Percentiles rank a stretch among this genome's conserved stretches.
phyloP scores from a whole-genome alignment of 1,284 basidiomycete genomes.

The Pisolithus thermaeus region DNA sequence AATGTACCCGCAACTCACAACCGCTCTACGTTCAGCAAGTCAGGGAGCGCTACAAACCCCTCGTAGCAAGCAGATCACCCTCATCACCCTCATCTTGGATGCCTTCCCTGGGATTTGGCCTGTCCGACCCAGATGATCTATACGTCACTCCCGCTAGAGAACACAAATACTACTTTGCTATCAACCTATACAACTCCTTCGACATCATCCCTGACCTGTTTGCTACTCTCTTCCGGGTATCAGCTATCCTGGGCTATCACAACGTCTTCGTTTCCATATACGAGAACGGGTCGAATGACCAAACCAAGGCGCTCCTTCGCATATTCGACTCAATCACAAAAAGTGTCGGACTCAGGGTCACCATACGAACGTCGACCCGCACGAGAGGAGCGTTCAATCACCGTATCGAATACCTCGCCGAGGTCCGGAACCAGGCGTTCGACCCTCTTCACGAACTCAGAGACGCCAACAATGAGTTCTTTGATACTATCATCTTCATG shows the following conservation, averaged over 20 bases:
- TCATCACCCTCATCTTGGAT: slow-evolving; percentile 57
- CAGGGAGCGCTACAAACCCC: slow-evolving; percentile 72
- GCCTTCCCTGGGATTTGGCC: slow-evolving; percentile 40
- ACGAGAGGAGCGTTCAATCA: slow-evolving; percentile 95
- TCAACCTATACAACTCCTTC: slow-evolving; percentile 98
- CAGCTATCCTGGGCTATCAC: slow-evolving; percentile 87
- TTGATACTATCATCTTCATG: slow-evolving; percentile 96
- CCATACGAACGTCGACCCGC: slow-evolving; percentile 85
- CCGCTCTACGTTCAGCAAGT: slow-evolving; percentile 81
- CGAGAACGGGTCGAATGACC: slow-evolving; percentile 94
- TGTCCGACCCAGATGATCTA: slow-evolving; percentile 39
- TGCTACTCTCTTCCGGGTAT: slow-evolving; percentile 88
- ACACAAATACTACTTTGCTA: slow-evolving; percentile 98
- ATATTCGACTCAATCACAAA: slow-evolving; percentile 89
- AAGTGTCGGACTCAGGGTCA: slow-evolving; percentile 84
- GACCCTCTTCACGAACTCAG: slow-evolving; percentile 88
- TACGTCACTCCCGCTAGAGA: slow-evolving; percentile 41
- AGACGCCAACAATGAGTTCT: slow-evolving; percentile 85
- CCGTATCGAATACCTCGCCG: slow-evolving; percentile 96
- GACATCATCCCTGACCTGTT: slow-evolving; percentile 95
- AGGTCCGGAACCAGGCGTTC: slow-evolving; percentile 93
- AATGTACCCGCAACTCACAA: slow-evolving; percentile 82
- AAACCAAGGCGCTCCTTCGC: slow-evolving; percentile 89
- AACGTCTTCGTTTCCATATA: slow-evolving; percentile 97
- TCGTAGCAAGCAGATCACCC: slow-evolving; percentile 72